These are phyloP conservation scores for Chaetomium fimeti DNA, from an alignment of 495 filamentous ascomycete genomes.

Conservation along the genomic window DNA sequence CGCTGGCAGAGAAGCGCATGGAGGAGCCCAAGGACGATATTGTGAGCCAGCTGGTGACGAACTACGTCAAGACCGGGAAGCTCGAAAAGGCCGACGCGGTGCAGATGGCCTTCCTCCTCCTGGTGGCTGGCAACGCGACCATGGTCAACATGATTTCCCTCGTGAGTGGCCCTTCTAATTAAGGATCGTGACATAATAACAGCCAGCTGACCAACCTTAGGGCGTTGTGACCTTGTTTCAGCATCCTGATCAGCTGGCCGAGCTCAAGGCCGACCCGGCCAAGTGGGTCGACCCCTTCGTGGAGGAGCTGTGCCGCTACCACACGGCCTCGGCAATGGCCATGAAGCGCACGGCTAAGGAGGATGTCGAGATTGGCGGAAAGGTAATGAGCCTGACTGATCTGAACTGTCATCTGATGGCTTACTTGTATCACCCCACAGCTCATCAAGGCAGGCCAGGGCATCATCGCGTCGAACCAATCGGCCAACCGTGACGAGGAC, in stretches of 20 bases:
- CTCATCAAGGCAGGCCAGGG: slow-evolving; percentile 44
- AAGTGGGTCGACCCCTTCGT: slow-evolving; percentile 37
- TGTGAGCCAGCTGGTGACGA: slow-evolving; percentile 42
- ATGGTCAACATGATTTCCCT: slow-evolving; percentile 52
- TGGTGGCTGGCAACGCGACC: slow-evolving; percentile 50
- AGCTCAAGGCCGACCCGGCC: slow-evolving; percentile 40
- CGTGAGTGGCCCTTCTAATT: slow-evolving; percentile 19
- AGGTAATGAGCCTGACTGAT: slow-evolving; percentile 16
- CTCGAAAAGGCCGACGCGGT: slow-evolving; percentile 41
- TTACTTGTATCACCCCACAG: slow-evolving; percentile 9
- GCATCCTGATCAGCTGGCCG: slow-evolving; percentile 38
- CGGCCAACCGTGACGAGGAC: slow-evolving; percentile 49
- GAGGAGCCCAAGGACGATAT: slow-evolving; percentile 42
- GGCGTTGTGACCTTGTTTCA: slow-evolving; percentile 44
- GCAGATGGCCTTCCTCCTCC: slow-evolving; percentile 47
- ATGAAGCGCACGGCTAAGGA: slow-evolving; percentile 46
- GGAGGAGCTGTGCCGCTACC: slow-evolving; percentile 48
- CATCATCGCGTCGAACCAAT: slow-evolving; percentile 49
- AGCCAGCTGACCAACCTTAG: slow-evolving; percentile 12
- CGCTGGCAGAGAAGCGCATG: slow-evolving; percentile 41
- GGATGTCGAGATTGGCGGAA: slow-evolving; percentile 45
- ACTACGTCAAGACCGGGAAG: slow-evolving; percentile 42
- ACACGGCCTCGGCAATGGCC: slow-evolving; percentile 46
- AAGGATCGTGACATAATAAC: not conserved
- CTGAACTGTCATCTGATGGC: not conserved